These are phyloP conservation scores for Adansonia rubrostipa DNA, from an alignment of 441 rosid genomes.

Conservation along the genomic window DNA sequence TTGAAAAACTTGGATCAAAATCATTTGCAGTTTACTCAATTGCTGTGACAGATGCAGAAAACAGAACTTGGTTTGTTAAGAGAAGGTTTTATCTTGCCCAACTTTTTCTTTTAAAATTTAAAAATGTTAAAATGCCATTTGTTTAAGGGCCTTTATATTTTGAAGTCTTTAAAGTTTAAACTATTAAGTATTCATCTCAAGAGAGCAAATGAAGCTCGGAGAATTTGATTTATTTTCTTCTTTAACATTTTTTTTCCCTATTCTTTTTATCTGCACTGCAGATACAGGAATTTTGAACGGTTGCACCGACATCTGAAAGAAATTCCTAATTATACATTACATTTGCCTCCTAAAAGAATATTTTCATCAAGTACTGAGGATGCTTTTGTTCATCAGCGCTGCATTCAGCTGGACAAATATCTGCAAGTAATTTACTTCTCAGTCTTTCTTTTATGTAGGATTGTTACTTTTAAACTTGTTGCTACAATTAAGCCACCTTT, in stretches of 20 bases:
- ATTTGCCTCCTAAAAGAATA: constrained; percentile 97
- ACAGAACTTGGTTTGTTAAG: constrained; percentile 88
- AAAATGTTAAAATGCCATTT: background rate
- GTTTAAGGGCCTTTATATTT: background rate
- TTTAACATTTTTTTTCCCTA: constrained; percentile 10
- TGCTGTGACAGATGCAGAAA: constrained; percentile 86
- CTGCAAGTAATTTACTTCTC: constrained; percentile 63
- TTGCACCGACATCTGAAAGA: constrained; percentile 93
- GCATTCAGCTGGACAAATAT: constrained; percentile 94
- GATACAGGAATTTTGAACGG: constrained; percentile 75
- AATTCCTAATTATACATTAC: constrained; percentile 92
- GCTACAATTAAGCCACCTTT: constrained; percentile 30
- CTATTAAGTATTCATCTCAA: background rate
- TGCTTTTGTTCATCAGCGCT: constrained; percentile 96
- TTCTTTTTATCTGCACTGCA: constrained; percentile 39
- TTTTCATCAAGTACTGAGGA: constrained; percentile 99
- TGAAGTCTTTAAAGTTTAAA: constrained; percentile 1
- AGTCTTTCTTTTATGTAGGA: constrained; percentile 21
- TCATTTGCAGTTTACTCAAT: constrained; percentile 98
- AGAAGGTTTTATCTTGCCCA: constrained; percentile 75
- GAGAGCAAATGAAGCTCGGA: constrained; percentile 15
- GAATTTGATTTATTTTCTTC: constrained; percentile 1
- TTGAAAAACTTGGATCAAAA: constrained; percentile 89
- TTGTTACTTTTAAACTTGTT: constrained; percentile 23
- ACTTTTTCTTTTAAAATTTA: background rate